Evolutionary conservation across 495 filamentous ascomycete species (phyloP), one percentile per base, ranked within the genome.

Genomic region (Rostrohypoxylon terebratum): DNA sequence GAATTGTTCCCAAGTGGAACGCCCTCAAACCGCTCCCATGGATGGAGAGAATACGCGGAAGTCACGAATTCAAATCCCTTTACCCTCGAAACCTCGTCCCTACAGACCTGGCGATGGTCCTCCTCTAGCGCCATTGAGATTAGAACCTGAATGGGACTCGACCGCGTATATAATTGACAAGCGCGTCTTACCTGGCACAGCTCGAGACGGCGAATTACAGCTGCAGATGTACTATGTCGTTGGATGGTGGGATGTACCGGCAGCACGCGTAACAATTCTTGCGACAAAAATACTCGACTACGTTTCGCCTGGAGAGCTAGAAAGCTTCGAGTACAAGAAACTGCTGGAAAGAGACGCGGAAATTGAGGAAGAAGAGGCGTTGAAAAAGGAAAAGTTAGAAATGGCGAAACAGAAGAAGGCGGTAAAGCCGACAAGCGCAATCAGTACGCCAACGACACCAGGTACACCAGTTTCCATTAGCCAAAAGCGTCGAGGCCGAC

Each of bases 111-210:
- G 80, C 72, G 81, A 80, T 1, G 81, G 81, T 0, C 81, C 81
- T 1, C 79, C 78, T 0, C 66, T 77, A 0, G 77, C 78, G n/a
- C 79, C 76, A 7, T 72, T 84, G 25, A 61, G 74, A 21, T 65
- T 86, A 16, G 25, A 62, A 0, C 83, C 78, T 11, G 75, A 76
- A 5, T 59, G 73, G 59, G 84, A 85, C 54, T 80, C 82, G 14
- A 79, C 79, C 36, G 84, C 81, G 16, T 84, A 81, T 66, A 84
- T 86, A 58, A 71, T 84, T 73, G 79, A 83, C 71, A 80, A 83
- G 48, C 74, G 78, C 63, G 72, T 84, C 21, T 61, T 81, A n/a
- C 82, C 81, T 10, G 59, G 69, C 14, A 58, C 60, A 8, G 50
- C 75, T 14, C 62, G 76, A 18, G 73, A 77, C 13, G 77, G 78